Evolutionary conservation across 1,139 yeast species (phyloP).

Genomic region (Geotrichum citri-aurantii): DNA sequence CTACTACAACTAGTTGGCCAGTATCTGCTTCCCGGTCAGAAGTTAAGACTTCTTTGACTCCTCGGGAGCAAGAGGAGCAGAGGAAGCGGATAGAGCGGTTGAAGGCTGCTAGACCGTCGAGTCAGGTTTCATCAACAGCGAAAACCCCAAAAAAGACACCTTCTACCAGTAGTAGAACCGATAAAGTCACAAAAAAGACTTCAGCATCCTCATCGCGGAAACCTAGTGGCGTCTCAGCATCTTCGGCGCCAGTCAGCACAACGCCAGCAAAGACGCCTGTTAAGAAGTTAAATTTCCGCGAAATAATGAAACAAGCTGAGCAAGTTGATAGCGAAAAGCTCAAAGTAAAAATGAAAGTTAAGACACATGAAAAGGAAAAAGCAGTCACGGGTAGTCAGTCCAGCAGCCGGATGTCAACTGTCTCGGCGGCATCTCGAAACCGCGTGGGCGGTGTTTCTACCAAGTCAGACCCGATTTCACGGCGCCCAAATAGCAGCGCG

Average conservation of each 20-base stretch:
- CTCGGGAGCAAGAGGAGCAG: conserved; percentile 27
- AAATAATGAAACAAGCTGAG: conserved; percentile 38
- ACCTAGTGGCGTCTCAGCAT: conserved; percentile 9
- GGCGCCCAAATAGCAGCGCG: background rate
- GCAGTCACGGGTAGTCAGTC: background rate
- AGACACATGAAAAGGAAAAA: conserved; percentile 10
- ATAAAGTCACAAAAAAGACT: background rate
- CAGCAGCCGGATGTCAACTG: conserved; percentile 8
- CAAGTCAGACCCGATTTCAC: background rate
- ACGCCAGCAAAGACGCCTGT: conserved; percentile 16
- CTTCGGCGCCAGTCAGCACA: conserved; percentile 7
- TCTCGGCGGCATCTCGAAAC: background rate
- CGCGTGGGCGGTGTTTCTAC: conserved; percentile 1
- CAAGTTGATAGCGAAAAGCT: conserved; percentile 35
- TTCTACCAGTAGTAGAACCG: conserved; percentile 14
- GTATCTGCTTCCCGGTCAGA: conserved; percentile 3
- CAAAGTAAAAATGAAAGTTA: conserved; percentile 35
- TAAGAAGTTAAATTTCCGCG: conserved; percentile 33
- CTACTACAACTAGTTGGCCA: background rate
- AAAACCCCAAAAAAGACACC: conserved; percentile 17
- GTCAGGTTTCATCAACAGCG: conserved; percentile 17
- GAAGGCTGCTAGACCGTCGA: conserved; percentile 28
- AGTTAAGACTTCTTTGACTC: conserved; percentile 21
- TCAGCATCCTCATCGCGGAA: background rate
- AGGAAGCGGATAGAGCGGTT: conserved; percentile 28